Evolutionary conservation across 345 rosid species (phyloP), one percentile per base, ranked within the genome.

Genomic region (Hibiscus mutabilis): DNA sequence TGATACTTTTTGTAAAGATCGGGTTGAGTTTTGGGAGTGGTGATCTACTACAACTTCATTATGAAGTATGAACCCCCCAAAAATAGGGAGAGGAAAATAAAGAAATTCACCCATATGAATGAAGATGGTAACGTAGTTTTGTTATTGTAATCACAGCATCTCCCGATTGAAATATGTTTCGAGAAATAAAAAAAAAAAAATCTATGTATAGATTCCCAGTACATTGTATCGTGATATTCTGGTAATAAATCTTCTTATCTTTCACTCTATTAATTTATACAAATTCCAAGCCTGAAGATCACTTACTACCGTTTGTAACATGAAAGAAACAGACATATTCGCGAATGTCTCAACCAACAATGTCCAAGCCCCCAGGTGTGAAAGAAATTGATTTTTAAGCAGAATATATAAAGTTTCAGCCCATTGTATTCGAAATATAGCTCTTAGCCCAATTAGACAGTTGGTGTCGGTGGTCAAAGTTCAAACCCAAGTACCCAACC

Each of bases 151-250:
- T 29, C 33, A 29, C 33, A 29, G 33, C 33, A 25, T 29, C 5
- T 4, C 5, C 33, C 33, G 33, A 29, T 29, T 29, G 33, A 29
- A 29, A 29, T 29, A 29, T 29, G 5, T 29, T 29, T 29, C 33
- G 33, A 29, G 33, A 29, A 29, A 29, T 29, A 1, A 29, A 29
- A 29, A 51, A 68, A 27, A 76, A 87, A 73, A 74, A 71, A 61
- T 74, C 78, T 85, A 80, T 84, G 83, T 81, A 86, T 76, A 81
- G 83, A 72, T 69, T 75, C 78, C 56, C 64, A 78, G 55, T 22
- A 73, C 67, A 40, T 49, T 73, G 69, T 72, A 63, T 46, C 68
- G 51, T 25, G 35, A 25, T 52, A 14, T 44, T 66, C 64, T 52
- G 46, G 71, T 60, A 68, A 75, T 37, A 31, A 31, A 31, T 31